Evolutionary conservation across 805 yeast species (phyloP).

Genomic region (Kluyveromyces starmeri): DNA sequence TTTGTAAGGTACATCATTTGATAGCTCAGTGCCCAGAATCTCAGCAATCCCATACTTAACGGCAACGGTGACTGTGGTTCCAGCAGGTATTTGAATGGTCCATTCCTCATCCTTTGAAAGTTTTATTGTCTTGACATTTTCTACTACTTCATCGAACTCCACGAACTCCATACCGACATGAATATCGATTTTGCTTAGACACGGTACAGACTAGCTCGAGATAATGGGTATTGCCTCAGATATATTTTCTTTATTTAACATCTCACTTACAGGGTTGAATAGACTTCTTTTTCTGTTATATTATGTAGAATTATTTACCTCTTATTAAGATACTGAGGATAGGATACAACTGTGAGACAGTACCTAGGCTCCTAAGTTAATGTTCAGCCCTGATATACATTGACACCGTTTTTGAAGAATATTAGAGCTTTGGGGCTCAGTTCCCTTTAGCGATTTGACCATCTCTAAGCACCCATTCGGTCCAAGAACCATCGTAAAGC

Average conservation of each 20-base stretch:
- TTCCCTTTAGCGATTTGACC: slow-evolving; percentile 18
- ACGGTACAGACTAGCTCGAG: too few relatives aligned
- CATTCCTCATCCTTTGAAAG: slow-evolving; percentile 24
- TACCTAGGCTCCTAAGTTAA: too few relatives aligned
- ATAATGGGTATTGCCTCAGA: too few relatives aligned
- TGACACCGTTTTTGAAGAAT: too few relatives aligned
- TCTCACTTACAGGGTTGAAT: too few relatives aligned
- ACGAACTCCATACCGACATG: slow-evolving; percentile 4
- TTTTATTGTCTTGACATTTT: slow-evolving; percentile 14
- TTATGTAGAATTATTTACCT: too few relatives aligned
- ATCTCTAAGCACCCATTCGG: slow-evolving; percentile 30
- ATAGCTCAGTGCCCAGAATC: slow-evolving; percentile 86
- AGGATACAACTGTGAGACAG: too few relatives aligned
- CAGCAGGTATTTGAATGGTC: slow-evolving; percentile 31
- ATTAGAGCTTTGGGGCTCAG: background rate
- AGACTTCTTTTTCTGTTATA: too few relatives aligned
- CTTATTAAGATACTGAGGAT: too few relatives aligned
- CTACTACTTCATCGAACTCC: slow-evolving; percentile 12
- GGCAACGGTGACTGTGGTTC: slow-evolving; percentile 31
- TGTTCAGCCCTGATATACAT: too few relatives aligned
- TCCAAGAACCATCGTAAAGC: slow-evolving; percentile 84
- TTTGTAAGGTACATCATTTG: slow-evolving; percentile 53
- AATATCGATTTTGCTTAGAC: too few relatives aligned
- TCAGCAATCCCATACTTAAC: slow-evolving; percentile 69
- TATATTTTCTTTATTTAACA: too few relatives aligned